Evolutionary conservation across 1,284 basidiomycete species (phyloP), one percentile per base, ranked within the genome.

Genomic region (Meripilus lineatus): DNA sequence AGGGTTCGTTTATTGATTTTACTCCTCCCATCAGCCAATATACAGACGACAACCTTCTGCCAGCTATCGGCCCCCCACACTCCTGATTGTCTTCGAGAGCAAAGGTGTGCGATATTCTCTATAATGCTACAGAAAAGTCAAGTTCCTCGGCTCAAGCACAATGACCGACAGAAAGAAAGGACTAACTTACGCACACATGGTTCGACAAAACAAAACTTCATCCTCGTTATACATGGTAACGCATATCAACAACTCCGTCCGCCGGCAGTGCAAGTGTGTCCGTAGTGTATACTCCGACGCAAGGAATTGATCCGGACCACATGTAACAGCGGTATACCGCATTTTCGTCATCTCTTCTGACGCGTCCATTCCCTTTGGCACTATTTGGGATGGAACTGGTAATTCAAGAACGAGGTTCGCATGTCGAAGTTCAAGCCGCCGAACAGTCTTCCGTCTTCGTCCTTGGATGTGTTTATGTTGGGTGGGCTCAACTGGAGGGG

Each of bases 191-290:
- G n/a, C n/a, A n/a, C n/a, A n/a, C n/a, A 99, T 66, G 1, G 96
- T 99, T 36, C 95, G 75, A 61, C 92, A 93, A 63, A 99, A 95
- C 11, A 98, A 69, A 21, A 91, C 70, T 55, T 98, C 95, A 61
- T 98, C 86, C 68, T 98, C 87, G 58, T 92, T 93, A 64, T 89
- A 96, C 91, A 98, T 93, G 17, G 95, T 98, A 59, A 98, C 89
- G 50, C 90, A 89, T 63, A 96, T 87, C 67, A 96, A 91, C 38
- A 99, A 64, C 59, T 99, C 96, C 1, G 93, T 98, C 50, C 84
- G 77, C 33, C 94, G 75, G 28, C 81, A 78, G 54, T 71, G 80
- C 55, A 87, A 75, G 54, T 88, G 88, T 58, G 96, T 93, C 34
- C 95, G 77, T 24, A 99, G 74, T 44, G 85, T 86, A 58, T 92